Conservation (phyloP, 495 filamentous ascomycete species). For the Jackrogersella multiformis region DNA sequence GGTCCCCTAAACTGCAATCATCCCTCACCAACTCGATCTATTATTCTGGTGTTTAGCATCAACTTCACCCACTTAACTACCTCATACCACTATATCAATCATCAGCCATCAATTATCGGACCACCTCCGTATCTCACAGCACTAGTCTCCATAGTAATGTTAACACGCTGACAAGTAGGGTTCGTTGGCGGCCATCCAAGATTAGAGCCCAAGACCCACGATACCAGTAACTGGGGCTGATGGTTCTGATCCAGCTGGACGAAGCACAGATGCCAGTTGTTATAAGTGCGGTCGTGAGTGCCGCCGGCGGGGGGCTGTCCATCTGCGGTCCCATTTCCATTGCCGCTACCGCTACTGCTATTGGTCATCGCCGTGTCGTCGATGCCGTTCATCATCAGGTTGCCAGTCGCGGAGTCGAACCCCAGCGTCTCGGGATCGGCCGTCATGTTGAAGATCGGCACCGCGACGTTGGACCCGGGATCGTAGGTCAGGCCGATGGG, state of each 20-base stretch:
- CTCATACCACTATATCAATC: background rate
- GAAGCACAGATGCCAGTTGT: conserved; percentile 27
- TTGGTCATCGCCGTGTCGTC: conserved; percentile 5
- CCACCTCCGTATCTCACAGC: conserved; percentile 16
- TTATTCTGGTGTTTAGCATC: background rate
- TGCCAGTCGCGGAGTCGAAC: conserved; percentile 9
- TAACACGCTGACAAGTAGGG: conserved; percentile 21
- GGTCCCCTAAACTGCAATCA: background rate
- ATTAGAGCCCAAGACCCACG: conserved; percentile 25
- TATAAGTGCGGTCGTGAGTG: conserved; percentile 6
- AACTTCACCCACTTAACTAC: background rate
- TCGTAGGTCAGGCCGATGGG: conserved; percentile 19
- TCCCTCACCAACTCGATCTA: background rate
- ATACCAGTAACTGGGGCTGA: conserved; percentile 1
- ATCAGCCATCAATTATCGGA: background rate
- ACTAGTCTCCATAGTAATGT: conserved; percentile 17
- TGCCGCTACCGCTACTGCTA: background rate
- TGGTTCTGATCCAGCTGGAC: background rate
- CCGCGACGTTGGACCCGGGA: conserved; percentile 18
- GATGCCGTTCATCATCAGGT: conserved; percentile 19
- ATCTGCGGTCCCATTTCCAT: background rate
- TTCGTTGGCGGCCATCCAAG: conserved; percentile 23
- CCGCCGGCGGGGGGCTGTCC: background rate
- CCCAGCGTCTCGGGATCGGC: background rate
- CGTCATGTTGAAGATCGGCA: conserved; percentile 18